Base-by-base conservation (phyloP, 768 basidiomycete species). In the Rhodotorula sphaerocarpa region DNA sequence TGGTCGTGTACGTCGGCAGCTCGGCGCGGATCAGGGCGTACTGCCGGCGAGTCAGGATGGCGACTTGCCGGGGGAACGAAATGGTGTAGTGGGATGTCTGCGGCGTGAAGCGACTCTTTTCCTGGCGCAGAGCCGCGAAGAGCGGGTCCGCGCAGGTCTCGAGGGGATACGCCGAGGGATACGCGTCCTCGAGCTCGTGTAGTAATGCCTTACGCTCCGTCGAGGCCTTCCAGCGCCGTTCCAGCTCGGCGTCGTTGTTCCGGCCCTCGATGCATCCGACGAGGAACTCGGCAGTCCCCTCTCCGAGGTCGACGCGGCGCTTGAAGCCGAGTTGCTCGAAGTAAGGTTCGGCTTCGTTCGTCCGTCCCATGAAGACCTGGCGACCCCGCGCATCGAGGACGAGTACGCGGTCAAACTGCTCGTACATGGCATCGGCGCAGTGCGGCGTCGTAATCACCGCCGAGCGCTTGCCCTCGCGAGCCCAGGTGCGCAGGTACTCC, bases 351-450 rank as follows among this genome's bases (percentile, higher is more conserved):
- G 87, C 88, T 61, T 81, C 75, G 50, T 79, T 75, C 3, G 83
- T 82, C 10, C 82, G 82, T 3, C 88, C 88, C 59, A 82, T 89
- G 77, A 85, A 90, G 31, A 82, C 83, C 80, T 85, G 84, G 41
- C 79, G 77, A 6, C 87, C 86, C 7, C 84, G 84, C 75, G 85
- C 82, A 75, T 85, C 82, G 70, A 90, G 80, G 41, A 89, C 82
- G 72, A 85, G 83, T 39, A 89, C 85, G 74, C 90, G 87, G 79
- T 92, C 90, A 72, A 93, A 90, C 52, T 75, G 73, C 11, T 77
- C 68, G 70, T 76, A 78, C 60, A 77, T 75, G 47, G 75, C 74
- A 71, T 89, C 86, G 60, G 84, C 84, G 15, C 86, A 88, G 75
- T 90, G 88, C 50, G 74, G 75, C 14, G 75, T 70, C 25, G 71